A percentile compares a stretch with the other conserved stretches of the same genome.
phyloP scores from a whole-genome alignment of 805 yeast genomes.

The Saccharomyces eubayanus region DNA sequence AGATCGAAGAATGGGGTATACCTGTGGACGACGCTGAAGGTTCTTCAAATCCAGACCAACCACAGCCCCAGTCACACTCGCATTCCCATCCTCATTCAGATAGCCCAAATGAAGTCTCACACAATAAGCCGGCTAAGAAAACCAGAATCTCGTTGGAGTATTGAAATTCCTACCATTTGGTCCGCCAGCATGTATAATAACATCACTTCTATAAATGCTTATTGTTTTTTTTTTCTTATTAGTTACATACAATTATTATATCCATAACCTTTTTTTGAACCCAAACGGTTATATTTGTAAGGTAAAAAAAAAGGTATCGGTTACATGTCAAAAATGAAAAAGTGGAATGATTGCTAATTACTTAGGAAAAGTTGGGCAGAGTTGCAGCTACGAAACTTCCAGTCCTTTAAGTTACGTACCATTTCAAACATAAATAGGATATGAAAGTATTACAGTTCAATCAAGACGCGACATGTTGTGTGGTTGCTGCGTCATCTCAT shows the following conservation, averaged over 20 bases:
- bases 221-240: background rate
- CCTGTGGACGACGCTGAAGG: slow-evolving; percentile 82
- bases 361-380: background rate
- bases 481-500: slow-evolving; percentile 60
- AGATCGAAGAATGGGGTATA: slow-evolving; percentile 91
- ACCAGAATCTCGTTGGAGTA: slow-evolving; percentile 12
- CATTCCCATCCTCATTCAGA: slow-evolving; percentile 6
- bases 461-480: slow-evolving; percentile 74
- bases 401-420: background rate
- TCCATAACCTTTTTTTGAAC: background rate
- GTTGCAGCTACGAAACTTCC: background rate
- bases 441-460: slow-evolving; percentile 62
- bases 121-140: slow-evolving; percentile 2
- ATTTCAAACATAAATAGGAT: background rate
- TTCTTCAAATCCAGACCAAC: slow-evolving; percentile 4
- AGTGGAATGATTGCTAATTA: background rate
- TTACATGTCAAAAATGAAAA: background rate
- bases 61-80: slow-evolving; percentile 2
- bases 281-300: background rate
- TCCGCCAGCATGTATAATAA: background rate
- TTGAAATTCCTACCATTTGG: background rate
- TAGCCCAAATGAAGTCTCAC: background rate
- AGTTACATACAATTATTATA: background rate
- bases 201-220: background rate
- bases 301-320: background rate